Percentiles rank a stretch among this genome's conserved stretches.
phyloP scores from a whole-genome alignment of 2,329 filamentous ascomycete genomes.

The Aspergillus sp. region DNA sequence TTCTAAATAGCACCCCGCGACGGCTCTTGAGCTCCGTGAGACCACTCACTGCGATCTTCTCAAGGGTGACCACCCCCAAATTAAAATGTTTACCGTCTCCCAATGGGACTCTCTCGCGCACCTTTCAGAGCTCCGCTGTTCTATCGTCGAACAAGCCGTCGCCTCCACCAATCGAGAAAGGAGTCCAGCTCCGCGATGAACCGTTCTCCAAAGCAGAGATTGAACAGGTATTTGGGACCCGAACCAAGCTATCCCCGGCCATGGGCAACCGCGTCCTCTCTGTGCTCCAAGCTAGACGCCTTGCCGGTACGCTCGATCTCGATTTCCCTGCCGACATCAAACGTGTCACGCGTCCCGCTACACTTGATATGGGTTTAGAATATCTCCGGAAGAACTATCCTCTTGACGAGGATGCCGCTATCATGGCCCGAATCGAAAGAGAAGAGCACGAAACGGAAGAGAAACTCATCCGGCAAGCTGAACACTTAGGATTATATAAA shows the following conservation, averaged over 20 bases:
- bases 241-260: slow-evolving; percentile 25
- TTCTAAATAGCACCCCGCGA: slow-evolving; percentile 16
- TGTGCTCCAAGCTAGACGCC: slow-evolving; percentile 44
- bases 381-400: slow-evolving; percentile 46
- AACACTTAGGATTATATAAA: slow-evolving; percentile 43
- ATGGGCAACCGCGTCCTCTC: slow-evolving; percentile 40
- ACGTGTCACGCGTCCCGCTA: slow-evolving; percentile 29
- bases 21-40: slow-evolving; percentile 14
- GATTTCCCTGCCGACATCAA: slow-evolving; percentile 42
- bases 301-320: slow-evolving; percentile 47
- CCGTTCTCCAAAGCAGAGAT: slow-evolving; percentile 36
- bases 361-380: slow-evolving; percentile 37
- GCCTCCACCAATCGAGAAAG: slow-evolving; percentile 24
- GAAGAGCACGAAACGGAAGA: slow-evolving; percentile 40
- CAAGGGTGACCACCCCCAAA: not conserved
- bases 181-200: slow-evolving; percentile 27
- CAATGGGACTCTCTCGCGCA: slow-evolving; percentile 3
- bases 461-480: slow-evolving; percentile 36
- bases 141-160: slow-evolving; percentile 13
- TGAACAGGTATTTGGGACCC: slow-evolving; percentile 35
- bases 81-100: not conserved
- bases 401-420: slow-evolving; percentile 50
- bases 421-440: slow-evolving; percentile 44
- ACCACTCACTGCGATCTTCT: not conserved
- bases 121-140: slow-evolving; percentile 23